Evolutionary conservation across 345 rosid species (phyloP).

Genomic region (Lagerstroemia speciosa): DNA sequence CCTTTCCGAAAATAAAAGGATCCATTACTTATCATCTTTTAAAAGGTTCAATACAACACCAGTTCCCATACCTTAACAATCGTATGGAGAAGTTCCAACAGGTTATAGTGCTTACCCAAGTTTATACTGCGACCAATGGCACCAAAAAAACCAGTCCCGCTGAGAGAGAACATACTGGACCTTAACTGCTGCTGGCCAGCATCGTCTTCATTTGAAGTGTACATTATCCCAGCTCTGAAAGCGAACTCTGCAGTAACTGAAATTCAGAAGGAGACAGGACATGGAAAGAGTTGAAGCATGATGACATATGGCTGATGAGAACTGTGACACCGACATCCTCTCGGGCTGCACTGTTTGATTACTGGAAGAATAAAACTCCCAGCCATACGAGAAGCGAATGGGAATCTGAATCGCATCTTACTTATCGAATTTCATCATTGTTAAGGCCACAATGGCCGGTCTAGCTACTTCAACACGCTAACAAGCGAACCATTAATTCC

Average conservation of each 20-base stretch:
- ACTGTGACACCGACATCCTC: background rate
- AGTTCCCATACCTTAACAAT: background rate
- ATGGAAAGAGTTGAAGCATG: background rate
- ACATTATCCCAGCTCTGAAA: slow-evolving; percentile 97
- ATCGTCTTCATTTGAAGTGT: slow-evolving; percentile 37
- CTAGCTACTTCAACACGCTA: no score
- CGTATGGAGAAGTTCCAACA: background rate
- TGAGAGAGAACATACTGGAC: slow-evolving; percentile 58
- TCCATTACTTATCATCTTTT: slow-evolving; percentile 6
- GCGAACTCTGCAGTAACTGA: slow-evolving; percentile 43
- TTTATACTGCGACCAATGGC: slow-evolving; percentile 79
- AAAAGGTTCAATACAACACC: background rate
- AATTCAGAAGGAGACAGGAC: slow-evolving; percentile 27
- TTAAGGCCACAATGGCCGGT: no score
- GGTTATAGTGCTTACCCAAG: slow-evolving; percentile 38
- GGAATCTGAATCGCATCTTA: no score
- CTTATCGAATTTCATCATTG: no score
- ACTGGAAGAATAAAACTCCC: no score
- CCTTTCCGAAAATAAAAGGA: slow-evolving; percentile 8
- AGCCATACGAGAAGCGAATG: no score
- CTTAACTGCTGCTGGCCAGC: slow-evolving; percentile 27
- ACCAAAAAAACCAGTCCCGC: slow-evolving; percentile 71
- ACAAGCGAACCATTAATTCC: no score
- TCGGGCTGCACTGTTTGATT: background rate
- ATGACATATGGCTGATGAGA: background rate